These are phyloP conservation scores for Amanita muscaria DNA, from an alignment of 768 basidiomycete genomes.

Conservation along the genomic window DNA sequence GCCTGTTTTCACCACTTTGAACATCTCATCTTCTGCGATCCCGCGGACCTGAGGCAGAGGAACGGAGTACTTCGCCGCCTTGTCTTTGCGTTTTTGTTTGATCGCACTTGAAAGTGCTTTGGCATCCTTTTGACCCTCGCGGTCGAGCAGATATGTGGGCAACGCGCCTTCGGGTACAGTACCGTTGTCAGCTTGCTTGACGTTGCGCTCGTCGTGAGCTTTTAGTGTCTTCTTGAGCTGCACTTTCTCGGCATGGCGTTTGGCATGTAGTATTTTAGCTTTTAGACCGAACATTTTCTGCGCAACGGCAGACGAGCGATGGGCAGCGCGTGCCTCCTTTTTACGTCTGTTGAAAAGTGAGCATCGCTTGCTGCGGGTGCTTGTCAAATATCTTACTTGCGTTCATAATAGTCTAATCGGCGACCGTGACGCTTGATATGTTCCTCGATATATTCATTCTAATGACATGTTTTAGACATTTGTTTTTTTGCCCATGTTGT, in stretches of 20 bases:
- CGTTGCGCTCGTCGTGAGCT: conserved; percentile 96
- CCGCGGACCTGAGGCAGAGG: conserved; percentile 95
- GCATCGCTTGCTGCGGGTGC: conserved; percentile 5
- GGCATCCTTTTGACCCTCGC: conserved; percentile 97
- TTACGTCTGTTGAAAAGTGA: conserved; percentile 51
- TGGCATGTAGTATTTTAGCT: conserved; percentile 96
- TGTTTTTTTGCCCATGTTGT: background rate
- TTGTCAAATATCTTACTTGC: conserved; percentile 52
- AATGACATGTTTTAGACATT: background rate
- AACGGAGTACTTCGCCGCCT: conserved; percentile 96
- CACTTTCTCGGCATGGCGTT: conserved; percentile 94
- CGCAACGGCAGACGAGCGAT: conserved; percentile 71
- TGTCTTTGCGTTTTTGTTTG: conserved; percentile 98
- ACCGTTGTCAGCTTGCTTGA: conserved; percentile 86
- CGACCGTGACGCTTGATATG: conserved; percentile 96
- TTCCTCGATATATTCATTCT: conserved; percentile 99
- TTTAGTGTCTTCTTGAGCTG: conserved; percentile 99
- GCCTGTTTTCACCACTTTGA: conserved; percentile 97
- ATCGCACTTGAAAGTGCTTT: conserved; percentile 93
- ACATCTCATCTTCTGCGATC: conserved; percentile 99
- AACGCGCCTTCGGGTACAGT: conserved; percentile 84
- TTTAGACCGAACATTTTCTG: conserved; percentile 96
- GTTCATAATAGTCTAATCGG: conserved; percentile 92
- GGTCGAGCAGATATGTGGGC: conserved; percentile 92
- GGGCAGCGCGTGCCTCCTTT: conserved; percentile 68